Evolutionary conservation across 2,329 filamentous ascomycete genomes (phyloP), one percentile per base, ranked within the genome.

Genomic region (Sclerotiophoma versabilis): DNA sequence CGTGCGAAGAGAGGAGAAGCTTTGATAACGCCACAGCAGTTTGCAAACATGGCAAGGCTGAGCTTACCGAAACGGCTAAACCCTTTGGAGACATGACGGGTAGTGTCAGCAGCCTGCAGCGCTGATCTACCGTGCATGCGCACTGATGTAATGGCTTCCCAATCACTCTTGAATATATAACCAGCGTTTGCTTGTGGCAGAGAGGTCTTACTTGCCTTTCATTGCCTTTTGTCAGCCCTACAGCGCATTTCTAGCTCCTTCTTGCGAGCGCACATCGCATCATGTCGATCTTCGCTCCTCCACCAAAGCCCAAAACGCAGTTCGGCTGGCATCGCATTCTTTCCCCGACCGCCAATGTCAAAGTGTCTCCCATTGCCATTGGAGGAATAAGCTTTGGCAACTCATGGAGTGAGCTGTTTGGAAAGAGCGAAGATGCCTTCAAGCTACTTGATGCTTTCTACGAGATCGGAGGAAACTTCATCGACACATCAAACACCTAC

Each of bases 391-490:
- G 82, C 71, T 84, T 84, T 87, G 89, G 42, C 78, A 80, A 57
- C 36, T 89, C 88, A 79, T 85, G 69, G 84, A 89, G 68, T 76
- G 83, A 49, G 80, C 82, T 7, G 85, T 88, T 64, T 3, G 58
- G 60, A 38, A 89, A 88, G 72, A 80, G 84, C 69, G 77, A 84
- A 44, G 81, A 81, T 1, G 80, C 83, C 1, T 86, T 88, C 62
- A 76, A 79, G 20, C 83, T 91, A n/a, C 80, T 91, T 8, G 87
- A 91, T 65, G 84, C 82, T 65, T 91, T 83, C 73, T 84, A 82
- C 54, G 80, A 82, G 3, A 80, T 85, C 0, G 86, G 86, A 3
- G 88, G 88, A 22, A 91, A 91, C 75, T 91, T 91, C 71, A 86
- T 91, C 66, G 88, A 91, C 70, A 89, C 86, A 0, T 65, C 71